Evolutionary conservation across 148 eudicot species (phyloP), one percentile per base, ranked within the genome.

Genomic region (Camellia japonica): DNA sequence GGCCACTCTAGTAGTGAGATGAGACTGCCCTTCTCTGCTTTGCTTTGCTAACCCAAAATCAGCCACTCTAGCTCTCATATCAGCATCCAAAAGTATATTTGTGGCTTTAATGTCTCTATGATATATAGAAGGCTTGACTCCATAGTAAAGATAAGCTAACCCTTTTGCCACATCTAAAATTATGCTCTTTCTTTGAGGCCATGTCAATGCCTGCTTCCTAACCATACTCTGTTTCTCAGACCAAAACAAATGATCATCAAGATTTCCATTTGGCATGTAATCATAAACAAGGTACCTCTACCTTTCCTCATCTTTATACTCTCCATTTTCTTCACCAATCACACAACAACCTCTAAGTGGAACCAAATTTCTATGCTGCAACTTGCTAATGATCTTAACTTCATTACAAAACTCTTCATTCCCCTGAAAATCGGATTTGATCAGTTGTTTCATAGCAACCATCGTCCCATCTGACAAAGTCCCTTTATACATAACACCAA

Each of bases 31-130:
- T 81, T 92, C 97, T 77, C 85, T 88, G 73, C 85, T 88, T 79
- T 90, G 91, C 82, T 84, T 91, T 14, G 94, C 97, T 67, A 93
- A 81, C n/a, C 97, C 97, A 52, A 93, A 93, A 90, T 93, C 97
- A 4, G 97, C 95, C 30, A 93, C 94, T 77, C 93, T 84, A 46
- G 97, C 95, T 59, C 89, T 83, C 93, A 93, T 90, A 62, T 90
- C 90, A 15, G 80, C 85, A 78, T 91, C 97, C 60, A 93, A 78
- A 42, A 93, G 90, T 75, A 93, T 91, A 67, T 93, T 93, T 61
- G 97, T 93, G 4, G 89, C 90, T 81, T 93, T 93, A 10, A 93
- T 86, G 44, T 93, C 97, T 68, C 95, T 83, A 79, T 93, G 97
- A 73, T 84, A 91, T 66, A 93, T 93, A 8, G 88, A 88, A 0